These are phyloP conservation scores for Cutaneotrichosporon mucoides DNA, from an alignment of 1,284 basidiomycete species.

Conservation along the genomic window DNA sequence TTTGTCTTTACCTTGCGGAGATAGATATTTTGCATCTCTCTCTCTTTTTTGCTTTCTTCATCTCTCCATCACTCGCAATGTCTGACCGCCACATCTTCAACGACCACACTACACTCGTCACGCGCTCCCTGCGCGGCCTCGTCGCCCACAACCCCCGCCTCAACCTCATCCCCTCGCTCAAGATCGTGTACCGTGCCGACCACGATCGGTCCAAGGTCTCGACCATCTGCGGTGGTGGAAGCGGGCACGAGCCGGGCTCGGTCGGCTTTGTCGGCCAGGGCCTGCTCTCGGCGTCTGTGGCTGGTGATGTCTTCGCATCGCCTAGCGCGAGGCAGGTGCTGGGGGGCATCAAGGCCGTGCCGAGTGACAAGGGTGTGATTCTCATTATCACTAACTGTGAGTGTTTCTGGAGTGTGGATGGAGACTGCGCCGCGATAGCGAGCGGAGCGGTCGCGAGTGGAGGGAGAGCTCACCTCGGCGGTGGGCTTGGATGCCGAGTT, in stretches of 20 bases:
- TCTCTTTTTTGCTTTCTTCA: not conserved
- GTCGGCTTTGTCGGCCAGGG: conserved; percentile 49
- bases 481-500: too few relatives aligned
- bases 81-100: conserved; percentile 49
- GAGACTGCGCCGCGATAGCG: conserved; percentile 10
- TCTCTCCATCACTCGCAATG: conserved; percentile 20
- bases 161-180: conserved; percentile 45
- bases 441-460: not conserved
- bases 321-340: conserved; percentile 53
- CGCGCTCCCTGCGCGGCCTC: conserved; percentile 44
- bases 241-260: conserved; percentile 51
- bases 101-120: conserved; percentile 48
- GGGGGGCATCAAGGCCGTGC: conserved; percentile 50
- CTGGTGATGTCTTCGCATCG: conserved; percentile 55
- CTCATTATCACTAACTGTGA: conserved; percentile 51
- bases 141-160: conserved; percentile 47
- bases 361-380: conserved; percentile 48
- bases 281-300: conserved; percentile 50
- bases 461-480: too few relatives aligned
- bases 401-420: conserved; percentile 7
- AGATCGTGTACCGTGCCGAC: conserved; percentile 47
- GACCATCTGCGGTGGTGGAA: conserved; percentile 51
- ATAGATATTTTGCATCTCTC: not conserved
- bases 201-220: conserved; percentile 50
- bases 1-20: too few relatives aligned